These are phyloP conservation scores for Colletotrichum sp. DNA, from an alignment of 2,329 filamentous ascomycete genomes.

Conservation along the genomic window DNA sequence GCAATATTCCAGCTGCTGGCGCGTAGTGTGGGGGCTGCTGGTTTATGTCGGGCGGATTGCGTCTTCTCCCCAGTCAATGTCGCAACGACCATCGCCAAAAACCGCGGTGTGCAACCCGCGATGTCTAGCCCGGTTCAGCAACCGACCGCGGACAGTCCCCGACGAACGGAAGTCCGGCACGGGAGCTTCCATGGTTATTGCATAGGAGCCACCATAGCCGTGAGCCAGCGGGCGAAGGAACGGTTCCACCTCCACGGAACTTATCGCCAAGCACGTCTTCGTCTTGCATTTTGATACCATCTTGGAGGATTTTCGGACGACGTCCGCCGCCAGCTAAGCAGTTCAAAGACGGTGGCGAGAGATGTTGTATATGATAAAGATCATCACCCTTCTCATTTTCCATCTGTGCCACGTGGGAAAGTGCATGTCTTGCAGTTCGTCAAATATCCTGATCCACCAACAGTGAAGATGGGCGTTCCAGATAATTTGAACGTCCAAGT, in stretches of 20 bases:
- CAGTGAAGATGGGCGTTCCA: not conserved
- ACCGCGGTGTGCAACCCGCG: not conserved
- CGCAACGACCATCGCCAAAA: not conserved
- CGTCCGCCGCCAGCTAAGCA: not conserved
- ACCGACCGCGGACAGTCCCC: not conserved
- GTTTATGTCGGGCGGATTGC: not conserved
- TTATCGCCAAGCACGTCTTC: constrained; percentile 7
- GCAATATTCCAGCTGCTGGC: not conserved
- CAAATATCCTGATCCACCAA: not conserved
- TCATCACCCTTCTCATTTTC: not conserved
- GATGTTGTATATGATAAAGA: not conserved
- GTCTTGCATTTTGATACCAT: constrained; percentile 1
- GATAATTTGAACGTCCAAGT: not conserved
- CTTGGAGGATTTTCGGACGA: not conserved
- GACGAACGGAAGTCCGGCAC: not conserved
- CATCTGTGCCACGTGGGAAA: not conserved
- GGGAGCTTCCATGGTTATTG: not conserved
- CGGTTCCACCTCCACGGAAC: not conserved
- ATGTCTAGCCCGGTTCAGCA: not conserved
- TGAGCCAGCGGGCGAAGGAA: not conserved
- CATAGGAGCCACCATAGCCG: not conserved
- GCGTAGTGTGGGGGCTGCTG: not conserved
- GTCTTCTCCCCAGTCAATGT: constrained; percentile 10
- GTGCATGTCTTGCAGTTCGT: not conserved
- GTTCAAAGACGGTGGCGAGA: not conserved